Evolutionary conservation across 495 filamentous ascomycete genomes (phyloP).

Genomic region (Choiromyces venosus): DNA sequence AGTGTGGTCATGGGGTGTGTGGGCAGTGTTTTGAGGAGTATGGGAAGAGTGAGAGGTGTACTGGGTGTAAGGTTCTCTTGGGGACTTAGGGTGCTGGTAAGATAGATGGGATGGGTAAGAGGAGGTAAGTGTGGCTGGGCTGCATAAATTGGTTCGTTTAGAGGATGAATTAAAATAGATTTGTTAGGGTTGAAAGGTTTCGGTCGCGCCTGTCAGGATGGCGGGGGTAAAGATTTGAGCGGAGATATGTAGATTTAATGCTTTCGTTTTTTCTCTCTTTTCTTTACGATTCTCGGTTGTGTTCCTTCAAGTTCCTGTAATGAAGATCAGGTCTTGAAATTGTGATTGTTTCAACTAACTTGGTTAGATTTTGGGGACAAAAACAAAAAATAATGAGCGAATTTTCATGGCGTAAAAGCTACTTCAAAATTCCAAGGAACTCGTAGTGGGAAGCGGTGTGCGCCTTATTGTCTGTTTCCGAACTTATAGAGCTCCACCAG

Average conservation of each 20-base stretch:
- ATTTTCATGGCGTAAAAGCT: background rate
- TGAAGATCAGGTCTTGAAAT: background rate
- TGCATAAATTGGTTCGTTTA: background rate
- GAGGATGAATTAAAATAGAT: background rate
- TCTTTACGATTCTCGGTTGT: background rate
- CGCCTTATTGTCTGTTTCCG: too few species aligned
- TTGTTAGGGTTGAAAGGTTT: background rate
- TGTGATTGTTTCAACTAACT: too few species aligned
- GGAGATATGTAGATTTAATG: background rate
- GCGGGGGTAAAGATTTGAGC: background rate
- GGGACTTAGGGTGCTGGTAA: background rate
- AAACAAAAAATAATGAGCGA: background rate
- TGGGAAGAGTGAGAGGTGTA: background rate
- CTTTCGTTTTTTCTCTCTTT: background rate
- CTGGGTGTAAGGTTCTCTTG: background rate
- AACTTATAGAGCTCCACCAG: too few species aligned
- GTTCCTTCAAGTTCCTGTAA: background rate
- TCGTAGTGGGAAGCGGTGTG: background rate
- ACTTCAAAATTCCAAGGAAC: background rate
- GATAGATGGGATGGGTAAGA: background rate
- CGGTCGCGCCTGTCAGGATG: too few species aligned
- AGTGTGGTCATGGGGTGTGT: background rate
- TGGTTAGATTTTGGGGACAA: too few species aligned
- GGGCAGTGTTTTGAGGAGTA: background rate
- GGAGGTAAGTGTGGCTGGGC: background rate